Conservation (phyloP, 441 rosid genomes). For the Corymbia citriodora region DNA sequence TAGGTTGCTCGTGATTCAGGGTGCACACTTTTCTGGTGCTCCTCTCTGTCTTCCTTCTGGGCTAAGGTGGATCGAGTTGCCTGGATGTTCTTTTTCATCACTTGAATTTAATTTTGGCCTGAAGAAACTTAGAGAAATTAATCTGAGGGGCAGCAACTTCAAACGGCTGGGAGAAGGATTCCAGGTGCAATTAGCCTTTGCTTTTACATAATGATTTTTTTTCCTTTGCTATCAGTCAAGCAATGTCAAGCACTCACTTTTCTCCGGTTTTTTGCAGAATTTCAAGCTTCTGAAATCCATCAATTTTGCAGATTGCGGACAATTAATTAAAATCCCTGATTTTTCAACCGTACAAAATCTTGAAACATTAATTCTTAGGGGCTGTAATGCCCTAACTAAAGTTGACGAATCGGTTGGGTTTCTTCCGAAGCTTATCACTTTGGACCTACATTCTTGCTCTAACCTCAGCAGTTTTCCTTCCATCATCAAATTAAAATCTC, state of each 20-base stretch:
- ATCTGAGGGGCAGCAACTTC: not conserved
- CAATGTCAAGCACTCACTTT: not conserved
- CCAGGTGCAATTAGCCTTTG: not conserved
- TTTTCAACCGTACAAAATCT: fast-evolving
- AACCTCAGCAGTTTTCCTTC: not conserved
- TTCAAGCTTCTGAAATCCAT: not conserved
- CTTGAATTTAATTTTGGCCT: not conserved
- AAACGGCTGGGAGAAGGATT: not conserved
- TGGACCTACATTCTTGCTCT: not conserved
- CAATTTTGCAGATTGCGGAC: not conserved
- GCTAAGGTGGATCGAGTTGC: not conserved
- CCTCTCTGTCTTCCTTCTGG: not conserved
- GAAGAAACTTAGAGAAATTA: not conserved
- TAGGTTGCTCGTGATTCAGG: not conserved
- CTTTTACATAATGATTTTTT: not conserved
- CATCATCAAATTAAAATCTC: not conserved
- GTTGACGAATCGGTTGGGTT: not conserved
- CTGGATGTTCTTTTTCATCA: not conserved
- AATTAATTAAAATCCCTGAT: not conserved
- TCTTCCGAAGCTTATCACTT: not conserved
- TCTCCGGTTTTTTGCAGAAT: not conserved
- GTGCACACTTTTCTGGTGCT: not conserved
- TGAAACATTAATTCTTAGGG: not conserved
- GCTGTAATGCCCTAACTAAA: not conserved
- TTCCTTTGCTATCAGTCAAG: not conserved